Conservation (phyloP, 441 rosid genomes). For the Mallotus japonicus region DNA sequence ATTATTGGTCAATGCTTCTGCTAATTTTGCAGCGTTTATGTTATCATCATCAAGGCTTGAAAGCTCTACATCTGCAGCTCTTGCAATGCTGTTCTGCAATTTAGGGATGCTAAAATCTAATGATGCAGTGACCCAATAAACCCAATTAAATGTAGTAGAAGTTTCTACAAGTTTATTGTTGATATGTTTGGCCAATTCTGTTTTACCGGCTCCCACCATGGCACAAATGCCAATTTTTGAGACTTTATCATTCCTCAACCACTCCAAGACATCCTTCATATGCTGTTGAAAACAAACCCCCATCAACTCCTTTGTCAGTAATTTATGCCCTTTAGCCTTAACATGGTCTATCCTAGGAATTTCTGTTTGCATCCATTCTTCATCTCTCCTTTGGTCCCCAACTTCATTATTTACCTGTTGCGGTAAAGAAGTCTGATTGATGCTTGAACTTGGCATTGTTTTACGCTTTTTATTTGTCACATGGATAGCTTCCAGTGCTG, state of each 20-base stretch:
- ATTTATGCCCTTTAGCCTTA: background rate
- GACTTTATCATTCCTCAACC: background rate
- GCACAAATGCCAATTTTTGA: conserved; percentile 8
- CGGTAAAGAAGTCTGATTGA: background rate
- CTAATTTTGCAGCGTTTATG: background rate
- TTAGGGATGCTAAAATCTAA: background rate
- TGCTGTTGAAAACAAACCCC: background rate
- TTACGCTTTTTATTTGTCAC: background rate
- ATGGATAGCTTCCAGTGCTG: conserved; percentile 5
- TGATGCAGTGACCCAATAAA: background rate
- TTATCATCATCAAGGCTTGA: background rate
- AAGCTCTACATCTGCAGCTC: background rate
- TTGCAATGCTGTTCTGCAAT: background rate
- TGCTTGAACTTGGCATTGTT: background rate
- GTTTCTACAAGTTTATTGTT: background rate
- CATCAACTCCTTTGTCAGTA: background rate
- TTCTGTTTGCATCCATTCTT: too few species aligned
- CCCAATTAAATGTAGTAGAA: background rate
- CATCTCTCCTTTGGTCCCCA: too few species aligned
- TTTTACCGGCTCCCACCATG: conserved; percentile 7
- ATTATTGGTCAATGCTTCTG: background rate
- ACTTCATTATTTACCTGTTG: too few species aligned
- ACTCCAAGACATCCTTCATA: background rate
- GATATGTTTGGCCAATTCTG: background rate
- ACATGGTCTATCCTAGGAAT: too few species aligned